phyloP scores from a whole-genome alignment of 805 yeast species.

The Barnettozyma siamensis region DNA sequence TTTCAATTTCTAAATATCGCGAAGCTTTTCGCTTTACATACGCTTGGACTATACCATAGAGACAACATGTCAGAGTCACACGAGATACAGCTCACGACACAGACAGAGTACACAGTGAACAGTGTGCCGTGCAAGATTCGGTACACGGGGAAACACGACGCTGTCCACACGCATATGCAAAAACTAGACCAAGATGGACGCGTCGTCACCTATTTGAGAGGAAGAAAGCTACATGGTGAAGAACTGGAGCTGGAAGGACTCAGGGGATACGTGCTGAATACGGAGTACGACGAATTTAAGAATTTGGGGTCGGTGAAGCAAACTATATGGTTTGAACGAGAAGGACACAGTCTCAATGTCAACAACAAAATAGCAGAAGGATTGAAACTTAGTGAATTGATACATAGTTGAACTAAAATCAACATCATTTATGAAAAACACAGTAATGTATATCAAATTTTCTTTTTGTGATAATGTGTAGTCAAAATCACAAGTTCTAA shows the following conservation, averaged over 20 bases:
- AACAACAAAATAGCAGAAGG: conserved; percentile 25
- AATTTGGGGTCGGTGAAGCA: conserved; percentile 12
- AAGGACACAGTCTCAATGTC: conserved; percentile 28
- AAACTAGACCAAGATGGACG: conserved; percentile 8
- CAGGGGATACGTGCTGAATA: conserved; percentile 18
- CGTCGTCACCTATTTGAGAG: conserved; percentile 28
- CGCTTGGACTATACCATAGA: not conserved
- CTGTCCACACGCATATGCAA: conserved; percentile 15
- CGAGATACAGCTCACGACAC: not conserved
- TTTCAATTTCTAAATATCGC: no score
- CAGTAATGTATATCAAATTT: no score
- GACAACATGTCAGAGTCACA: conserved; percentile 2
- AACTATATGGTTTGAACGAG: conserved; percentile 32
- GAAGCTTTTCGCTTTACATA: no score
- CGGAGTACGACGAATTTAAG: conserved; percentile 17
- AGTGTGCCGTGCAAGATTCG: conserved; percentile 25
- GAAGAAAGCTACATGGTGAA: conserved; percentile 30
- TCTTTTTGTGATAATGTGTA: no score
- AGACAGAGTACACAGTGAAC: conserved; percentile 11
- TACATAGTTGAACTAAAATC: conserved; percentile 17
- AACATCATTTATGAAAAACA: no score
- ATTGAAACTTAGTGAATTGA: conserved; percentile 22
- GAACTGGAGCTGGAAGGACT: conserved; percentile 6
- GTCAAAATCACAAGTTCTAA: no score
- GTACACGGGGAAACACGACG: conserved; percentile 16